Conservation (phyloP, 345 rosid genomes). For the Zanthoxylum bungeanum region DNA sequence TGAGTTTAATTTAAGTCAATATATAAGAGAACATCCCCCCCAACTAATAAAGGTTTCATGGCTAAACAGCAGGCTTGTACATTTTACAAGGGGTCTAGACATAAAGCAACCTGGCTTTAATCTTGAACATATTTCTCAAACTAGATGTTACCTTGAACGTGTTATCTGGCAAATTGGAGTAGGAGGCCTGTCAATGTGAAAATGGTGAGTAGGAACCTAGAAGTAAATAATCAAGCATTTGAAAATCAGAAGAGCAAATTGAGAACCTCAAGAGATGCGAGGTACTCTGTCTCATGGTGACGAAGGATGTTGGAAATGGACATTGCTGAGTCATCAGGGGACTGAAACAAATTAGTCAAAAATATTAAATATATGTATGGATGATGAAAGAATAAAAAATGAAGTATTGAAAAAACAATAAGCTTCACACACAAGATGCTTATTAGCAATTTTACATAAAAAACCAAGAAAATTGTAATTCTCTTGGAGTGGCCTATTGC, state of each 20-base stretch:
- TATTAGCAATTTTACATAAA: not conserved
- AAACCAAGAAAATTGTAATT: not conserved
- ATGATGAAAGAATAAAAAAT: not conserved
- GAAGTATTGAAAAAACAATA: not conserved
- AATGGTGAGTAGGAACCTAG: conserved; percentile 9
- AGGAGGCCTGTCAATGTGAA: conserved; percentile 59
- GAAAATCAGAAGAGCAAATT: conserved; percentile 7
- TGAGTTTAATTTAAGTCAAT: not conserved
- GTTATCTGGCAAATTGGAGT: conserved; percentile 86
- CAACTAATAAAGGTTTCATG: not conserved
- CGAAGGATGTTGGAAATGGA: conserved; percentile 65
- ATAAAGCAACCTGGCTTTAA: not conserved
- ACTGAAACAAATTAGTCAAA: conserved; percentile 43
- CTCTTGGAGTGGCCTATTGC: not conserved
- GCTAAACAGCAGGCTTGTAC: not conserved
- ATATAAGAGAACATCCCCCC: not conserved
- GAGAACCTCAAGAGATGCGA: conserved; percentile 82
- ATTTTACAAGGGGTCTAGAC: not conserved
- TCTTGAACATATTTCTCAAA: not conserved
- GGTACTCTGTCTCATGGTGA: conserved; percentile 88
- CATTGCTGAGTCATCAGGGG: conserved; percentile 79
- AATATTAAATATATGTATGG: not conserved
- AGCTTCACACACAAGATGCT: not conserved
- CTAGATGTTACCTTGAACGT: conserved; percentile 73
- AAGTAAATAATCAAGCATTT: not conserved